Evolutionary conservation across 2,329 filamentous ascomycete species (phyloP).

Genomic region (Penicillium sp.): DNA sequence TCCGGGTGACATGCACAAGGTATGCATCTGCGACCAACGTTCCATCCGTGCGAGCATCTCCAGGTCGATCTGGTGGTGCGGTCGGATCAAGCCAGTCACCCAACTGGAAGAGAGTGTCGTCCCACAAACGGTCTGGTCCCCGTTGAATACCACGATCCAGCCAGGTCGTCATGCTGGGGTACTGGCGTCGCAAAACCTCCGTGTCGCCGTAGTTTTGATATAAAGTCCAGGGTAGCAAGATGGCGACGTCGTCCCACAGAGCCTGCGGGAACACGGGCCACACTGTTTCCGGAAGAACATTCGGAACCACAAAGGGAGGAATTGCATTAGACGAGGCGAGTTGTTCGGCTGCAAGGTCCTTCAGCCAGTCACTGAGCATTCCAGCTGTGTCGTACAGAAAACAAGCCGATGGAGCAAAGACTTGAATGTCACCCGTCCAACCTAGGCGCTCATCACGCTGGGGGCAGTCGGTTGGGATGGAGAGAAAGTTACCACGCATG

Average conservation of each 20-base stretch:
- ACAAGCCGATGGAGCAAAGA: conserved; percentile 47
- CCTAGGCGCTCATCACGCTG: conserved; percentile 52
- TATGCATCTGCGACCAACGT: conserved; percentile 37
- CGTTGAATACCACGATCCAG: conserved; percentile 31
- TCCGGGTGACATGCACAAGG: conserved; percentile 30
- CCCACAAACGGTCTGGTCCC: conserved; percentile 32
- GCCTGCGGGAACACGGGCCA: conserved; percentile 20
- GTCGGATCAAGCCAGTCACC: conserved; percentile 41
- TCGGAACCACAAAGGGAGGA: conserved; percentile 30
- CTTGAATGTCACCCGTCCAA: conserved; percentile 50
- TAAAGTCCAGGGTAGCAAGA: conserved; percentile 33
- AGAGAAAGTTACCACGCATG: conserved; percentile 55
- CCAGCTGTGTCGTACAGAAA: conserved; percentile 51
- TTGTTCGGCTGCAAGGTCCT: conserved; percentile 41
- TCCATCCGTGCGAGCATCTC: conserved; percentile 28
- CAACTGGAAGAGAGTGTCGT: conserved; percentile 30
- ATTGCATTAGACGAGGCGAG: conserved; percentile 17
- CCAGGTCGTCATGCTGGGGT: conserved; percentile 33
- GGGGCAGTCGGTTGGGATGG: conserved; percentile 54
- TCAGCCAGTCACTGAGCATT: conserved; percentile 47
- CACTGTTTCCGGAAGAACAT: conserved; percentile 10
- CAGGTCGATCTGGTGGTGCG: conserved; percentile 32
- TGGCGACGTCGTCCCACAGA: conserved; percentile 37
- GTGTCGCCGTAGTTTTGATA: conserved; percentile 32
- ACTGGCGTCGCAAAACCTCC: conserved; percentile 32